Base-by-base conservation (phyloP, 1,139 yeast species). In the Suhomyces yuchorum region DNA sequence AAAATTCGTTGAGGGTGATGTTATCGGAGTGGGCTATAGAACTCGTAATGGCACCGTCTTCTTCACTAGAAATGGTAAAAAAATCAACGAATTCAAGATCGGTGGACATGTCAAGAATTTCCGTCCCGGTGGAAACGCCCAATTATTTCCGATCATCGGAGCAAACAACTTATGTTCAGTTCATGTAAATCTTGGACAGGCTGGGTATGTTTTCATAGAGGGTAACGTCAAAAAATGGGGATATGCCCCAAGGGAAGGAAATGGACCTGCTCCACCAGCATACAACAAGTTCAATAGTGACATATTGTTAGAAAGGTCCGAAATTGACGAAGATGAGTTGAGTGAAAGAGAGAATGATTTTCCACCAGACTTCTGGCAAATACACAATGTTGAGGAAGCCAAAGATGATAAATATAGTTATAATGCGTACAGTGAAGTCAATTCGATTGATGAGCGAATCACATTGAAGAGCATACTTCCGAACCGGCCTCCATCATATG, bases 51-150 rank as follows among this genome's bases (percentile, higher is more conserved):
- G 88, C 4, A 80, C 87, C 0, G 71, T 84, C 0, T 84, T 84
- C 56, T 84, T 84, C 68, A 84, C 91, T 0, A 68, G 87, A 53
- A 84, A 84, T 56, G 90, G 90, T 24, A 84, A 83, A 60, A 84
- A 83, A 59, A 63, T 84, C 28, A 81, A 82, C 48, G 93, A 86
- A 61, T 78, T 82, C 47, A 74, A 78, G 45, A 65, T 85, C 23
- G 92, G 92, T 3, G 93, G 92, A 0, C 89, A 85, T 57, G 73
- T 84, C 33, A 82, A 70, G 55, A 66, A 71, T 48, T 72, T 74
- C 57, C 72, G 66, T 47, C 59, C 70, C 9, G 66, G 70, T 2
- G 59, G 67, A 33, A 62, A 62, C 15, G 78, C 78, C 1, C 80
- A 75, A 51, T 51, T 80, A 11, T 80, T 62, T 56, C 85, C 85